Evolutionary conservation across 192 early-diverging fungal species (phyloP).

Genomic region (Coemansia furcata): DNA sequence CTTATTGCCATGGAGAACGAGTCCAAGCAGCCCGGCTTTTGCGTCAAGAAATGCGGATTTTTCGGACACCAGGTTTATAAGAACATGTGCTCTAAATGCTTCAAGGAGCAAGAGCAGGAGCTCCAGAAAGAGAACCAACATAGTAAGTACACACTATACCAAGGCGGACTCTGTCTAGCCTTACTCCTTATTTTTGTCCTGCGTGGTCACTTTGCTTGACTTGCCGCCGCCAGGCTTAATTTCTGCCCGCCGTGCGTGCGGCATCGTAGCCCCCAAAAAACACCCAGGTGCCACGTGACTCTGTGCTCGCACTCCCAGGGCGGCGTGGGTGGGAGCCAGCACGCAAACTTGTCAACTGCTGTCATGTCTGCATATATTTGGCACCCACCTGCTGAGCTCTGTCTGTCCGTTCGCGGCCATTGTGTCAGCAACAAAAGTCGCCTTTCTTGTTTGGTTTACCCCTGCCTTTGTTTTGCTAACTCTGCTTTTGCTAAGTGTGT

Average conservation of each 20-base stretch:
- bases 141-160: constrained; percentile 33
- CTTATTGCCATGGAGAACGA: constrained; percentile 56
- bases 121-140: constrained; percentile 38
- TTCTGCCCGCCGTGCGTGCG: constrained; percentile 5
- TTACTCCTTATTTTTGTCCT: background rate
- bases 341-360: background rate
- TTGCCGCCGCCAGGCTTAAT: constrained; percentile 6
- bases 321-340: background rate
- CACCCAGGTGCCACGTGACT: background rate
- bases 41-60: constrained; percentile 71
- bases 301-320: background rate
- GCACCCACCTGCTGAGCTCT: constrained; percentile 1
- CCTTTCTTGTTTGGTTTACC: background rate
- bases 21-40: constrained; percentile 57
- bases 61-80: constrained; percentile 71
- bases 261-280: background rate
- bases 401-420: background rate
- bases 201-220: constrained; percentile 4
- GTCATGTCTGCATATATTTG: constrained; percentile 25
- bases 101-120: constrained; percentile 57
- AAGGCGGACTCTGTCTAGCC: background rate
- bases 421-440: constrained; percentile 3
- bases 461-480: constrained; percentile 3
- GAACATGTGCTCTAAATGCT: constrained; percentile 78
- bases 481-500: background rate